These are phyloP conservation scores for Cladosporium sp. DNA, from an alignment of 2,329 filamentous ascomycete species.

Conservation along the genomic window DNA sequence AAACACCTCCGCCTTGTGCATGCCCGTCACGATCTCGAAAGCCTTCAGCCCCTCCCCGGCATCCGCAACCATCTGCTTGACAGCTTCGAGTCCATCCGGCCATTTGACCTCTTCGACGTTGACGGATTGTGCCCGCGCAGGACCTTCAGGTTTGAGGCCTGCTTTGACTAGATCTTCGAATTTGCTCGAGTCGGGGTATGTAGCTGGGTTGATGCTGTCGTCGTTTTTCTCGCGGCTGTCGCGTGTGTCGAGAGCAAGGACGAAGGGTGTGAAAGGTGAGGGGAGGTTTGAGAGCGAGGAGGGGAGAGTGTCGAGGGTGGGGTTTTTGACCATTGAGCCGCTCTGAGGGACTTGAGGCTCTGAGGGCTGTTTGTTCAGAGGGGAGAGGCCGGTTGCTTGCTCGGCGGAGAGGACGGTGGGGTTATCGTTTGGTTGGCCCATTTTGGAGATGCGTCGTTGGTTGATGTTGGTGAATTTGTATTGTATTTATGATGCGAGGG, in stretches of 20 bases:
- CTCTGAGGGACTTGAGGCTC: constrained; percentile 14
- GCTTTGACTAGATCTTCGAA: constrained; percentile 16
- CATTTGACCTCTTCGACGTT: constrained; percentile 4
- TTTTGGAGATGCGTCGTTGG: background rate
- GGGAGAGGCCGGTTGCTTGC: constrained; percentile 11
- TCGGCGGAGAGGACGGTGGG: constrained; percentile 4
- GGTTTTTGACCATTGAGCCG: constrained; percentile 3
- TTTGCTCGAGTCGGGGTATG: constrained; percentile 8
- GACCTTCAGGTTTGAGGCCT: constrained; percentile 12
- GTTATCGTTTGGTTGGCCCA: constrained; percentile 11
- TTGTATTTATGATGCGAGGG: no score
- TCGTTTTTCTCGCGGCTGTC: constrained; percentile 12
- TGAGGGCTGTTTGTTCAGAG: constrained; percentile 10
- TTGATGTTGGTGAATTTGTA: background rate
- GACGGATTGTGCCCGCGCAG: constrained; percentile 11
- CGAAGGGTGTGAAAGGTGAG: constrained; percentile 12
- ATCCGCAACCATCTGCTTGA: constrained; percentile 10
- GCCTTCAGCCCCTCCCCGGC: constrained; percentile 6
- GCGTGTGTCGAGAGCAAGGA: constrained; percentile 11
- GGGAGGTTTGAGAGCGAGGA: constrained; percentile 9
- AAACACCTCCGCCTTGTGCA: constrained; percentile 14
- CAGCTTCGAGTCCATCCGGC: constrained; percentile 2
- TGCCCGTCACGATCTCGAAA: constrained; percentile 13
- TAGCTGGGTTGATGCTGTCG: background rate
- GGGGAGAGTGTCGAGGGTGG: constrained; percentile 14